Evolutionary conservation across 2,329 filamentous ascomycete genomes (phyloP).

Genomic region (Colletotrichum tropicicola): DNA sequence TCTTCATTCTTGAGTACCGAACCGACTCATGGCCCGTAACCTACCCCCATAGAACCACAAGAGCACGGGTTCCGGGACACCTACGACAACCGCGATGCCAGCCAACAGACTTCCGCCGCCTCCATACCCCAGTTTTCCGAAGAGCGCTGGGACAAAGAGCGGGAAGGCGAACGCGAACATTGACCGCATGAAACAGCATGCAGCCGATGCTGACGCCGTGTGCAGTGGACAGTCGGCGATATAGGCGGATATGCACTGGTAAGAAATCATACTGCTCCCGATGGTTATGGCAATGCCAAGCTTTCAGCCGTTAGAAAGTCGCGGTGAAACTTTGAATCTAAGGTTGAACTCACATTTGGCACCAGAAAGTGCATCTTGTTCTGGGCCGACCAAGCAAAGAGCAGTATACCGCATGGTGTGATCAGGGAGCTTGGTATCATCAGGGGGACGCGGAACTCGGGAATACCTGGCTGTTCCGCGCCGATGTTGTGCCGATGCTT

Average conservation of each 20-base stretch:
- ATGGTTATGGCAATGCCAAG: slow-evolving; percentile 3
- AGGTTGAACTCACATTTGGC: slow-evolving; percentile 41
- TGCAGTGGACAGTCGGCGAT: slow-evolving; percentile 54
- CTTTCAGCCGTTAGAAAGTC: neutral
- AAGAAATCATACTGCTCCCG: slow-evolving; percentile 13
- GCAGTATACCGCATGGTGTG: slow-evolving; percentile 43
- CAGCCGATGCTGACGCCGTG: slow-evolving; percentile 56
- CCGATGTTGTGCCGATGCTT: slow-evolving; percentile 33
- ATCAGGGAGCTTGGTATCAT: slow-evolving; percentile 57
- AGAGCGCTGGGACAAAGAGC: slow-evolving; percentile 54
- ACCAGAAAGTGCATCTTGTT: slow-evolving; percentile 59
- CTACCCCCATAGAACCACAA: slow-evolving; percentile 51
- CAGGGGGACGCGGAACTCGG: slow-evolving; percentile 62
- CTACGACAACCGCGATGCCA: slow-evolving; percentile 45
- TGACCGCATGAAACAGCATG: slow-evolving; percentile 53
- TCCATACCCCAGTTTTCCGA: slow-evolving; percentile 45
- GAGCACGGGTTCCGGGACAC: slow-evolving; percentile 45
- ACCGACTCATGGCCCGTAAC: slow-evolving; percentile 35
- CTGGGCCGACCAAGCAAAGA: slow-evolving; percentile 55
- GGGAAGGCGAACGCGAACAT: slow-evolving; percentile 59
- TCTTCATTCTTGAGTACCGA: neutral
- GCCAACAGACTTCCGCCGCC: slow-evolving; percentile 50
- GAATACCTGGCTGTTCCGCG: slow-evolving; percentile 41
- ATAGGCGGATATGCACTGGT: slow-evolving; percentile 37
- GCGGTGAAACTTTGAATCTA: neutral